phyloP scores from a whole-genome alignment of 805 yeast species.

The Metschnikowia gruessii region DNA sequence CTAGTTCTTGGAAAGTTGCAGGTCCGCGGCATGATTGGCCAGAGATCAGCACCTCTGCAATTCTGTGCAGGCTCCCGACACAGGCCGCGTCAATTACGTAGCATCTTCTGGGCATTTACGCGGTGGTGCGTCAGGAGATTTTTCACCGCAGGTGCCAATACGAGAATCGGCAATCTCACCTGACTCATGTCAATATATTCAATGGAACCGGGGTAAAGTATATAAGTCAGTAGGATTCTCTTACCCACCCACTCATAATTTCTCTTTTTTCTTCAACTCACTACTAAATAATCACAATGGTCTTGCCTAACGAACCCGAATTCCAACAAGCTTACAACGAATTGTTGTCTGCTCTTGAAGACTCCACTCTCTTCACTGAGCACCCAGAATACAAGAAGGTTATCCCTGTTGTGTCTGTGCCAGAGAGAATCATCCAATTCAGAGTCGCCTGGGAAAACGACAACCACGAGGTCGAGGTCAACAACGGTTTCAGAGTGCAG shows the following conservation, averaged over 20 bases:
- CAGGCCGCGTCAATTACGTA: background rate
- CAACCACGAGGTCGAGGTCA: constrained; percentile 84
- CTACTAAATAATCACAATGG: constrained; percentile 45
- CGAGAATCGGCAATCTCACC: background rate
- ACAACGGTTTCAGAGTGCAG: constrained; percentile 97
- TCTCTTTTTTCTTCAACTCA: background rate
- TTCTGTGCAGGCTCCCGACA: background rate
- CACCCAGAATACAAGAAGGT: constrained; percentile 89
- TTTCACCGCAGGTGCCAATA: background rate
- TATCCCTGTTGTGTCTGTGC: constrained; percentile 85
- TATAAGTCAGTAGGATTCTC: background rate
- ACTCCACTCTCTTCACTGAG: constrained; percentile 84
- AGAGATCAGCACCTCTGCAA: constrained; percentile 11
- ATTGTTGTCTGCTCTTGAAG: constrained; percentile 81
- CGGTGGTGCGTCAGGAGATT: background rate
- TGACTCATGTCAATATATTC: background rate
- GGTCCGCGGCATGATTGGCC: constrained; percentile 13
- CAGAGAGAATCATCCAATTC: constrained; percentile 95
- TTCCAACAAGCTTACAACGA: constrained; percentile 98
- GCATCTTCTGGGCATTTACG: too few relatives aligned
- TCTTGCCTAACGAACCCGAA: constrained; percentile 93
- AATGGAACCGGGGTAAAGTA: background rate
- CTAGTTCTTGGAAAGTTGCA: too few relatives aligned
- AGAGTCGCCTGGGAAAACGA: constrained; percentile 98
- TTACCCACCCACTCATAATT: background rate